Base-by-base conservation (phyloP, 2,329 filamentous ascomycete species). In the Scorias spongiosa region DNA sequence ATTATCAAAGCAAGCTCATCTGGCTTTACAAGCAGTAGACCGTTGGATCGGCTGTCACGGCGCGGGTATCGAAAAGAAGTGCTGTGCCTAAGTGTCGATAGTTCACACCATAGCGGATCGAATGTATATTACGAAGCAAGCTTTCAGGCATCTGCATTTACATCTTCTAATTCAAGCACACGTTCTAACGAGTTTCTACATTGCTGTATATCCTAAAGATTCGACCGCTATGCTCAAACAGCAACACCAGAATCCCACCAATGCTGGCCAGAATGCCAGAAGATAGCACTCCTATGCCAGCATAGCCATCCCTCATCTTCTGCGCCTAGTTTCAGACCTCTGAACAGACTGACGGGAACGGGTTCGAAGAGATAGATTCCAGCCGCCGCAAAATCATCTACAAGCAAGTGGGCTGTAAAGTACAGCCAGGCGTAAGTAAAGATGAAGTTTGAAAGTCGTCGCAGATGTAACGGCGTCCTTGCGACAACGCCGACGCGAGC, bases 361-460 rank as follows among this genome's bases (percentile, higher is more conserved):
- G 86, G 85, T 61, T 95, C 86, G 48, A 78, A 77, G 11, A 93
- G 62, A 83, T 84, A 94, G 0, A 93, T 55, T 0, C 84, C 86
- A 1, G 77, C 74, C 10, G 72, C 69, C 0, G 80, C 73, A 57
- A 93, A 78, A 55, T 95, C 88, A 56, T 93, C 77, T 10, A 78
- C 67, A n/a, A 94, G 69, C 30, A 78, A 59, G 36, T 68, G 68
- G 1, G 74, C 73, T 0, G 84, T 89, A 12, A 67, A 59, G 44
- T 78, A 75, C 47, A 93, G 64, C 84, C 85, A 95, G 0, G 59
- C 52, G 5, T 78, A 49, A 1, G 78, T 72, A 50, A 80, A 81
- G 0, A 69, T 17, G 1, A 83, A 59, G 51, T 91, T 93, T 0
- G 66, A 71, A 0, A 59, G 47, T 37, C 72, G 67, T 39, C 74